Evolutionary conservation across 2,329 filamentous ascomycete species (phyloP).

Genomic region (Talaromyces sp.): DNA sequence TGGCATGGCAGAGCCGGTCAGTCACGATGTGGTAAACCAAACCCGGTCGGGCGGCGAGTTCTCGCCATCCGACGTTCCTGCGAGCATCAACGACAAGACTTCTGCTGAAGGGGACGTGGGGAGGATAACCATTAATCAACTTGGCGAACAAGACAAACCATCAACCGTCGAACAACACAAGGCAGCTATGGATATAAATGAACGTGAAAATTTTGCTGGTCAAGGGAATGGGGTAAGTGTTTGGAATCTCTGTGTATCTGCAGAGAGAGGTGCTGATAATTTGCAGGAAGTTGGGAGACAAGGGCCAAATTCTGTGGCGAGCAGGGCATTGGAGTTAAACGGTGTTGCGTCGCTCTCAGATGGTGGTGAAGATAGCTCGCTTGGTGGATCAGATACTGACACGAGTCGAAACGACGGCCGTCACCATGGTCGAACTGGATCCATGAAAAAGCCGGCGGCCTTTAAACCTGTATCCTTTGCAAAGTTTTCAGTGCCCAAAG

Average conservation of each 20-base stretch:
- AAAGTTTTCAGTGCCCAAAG: slow-evolving; percentile 61
- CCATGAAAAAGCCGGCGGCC: slow-evolving; percentile 56
- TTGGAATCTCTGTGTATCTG: background rate
- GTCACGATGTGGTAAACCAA: slow-evolving; percentile 68
- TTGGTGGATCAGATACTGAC: slow-evolving; percentile 58
- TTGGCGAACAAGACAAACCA: slow-evolving; percentile 24
- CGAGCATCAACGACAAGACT: slow-evolving; percentile 51
- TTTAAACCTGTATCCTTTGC: slow-evolving; percentile 65
- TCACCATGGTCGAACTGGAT: slow-evolving; percentile 41
- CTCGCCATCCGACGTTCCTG: slow-evolving; percentile 62
- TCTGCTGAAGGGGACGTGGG: slow-evolving; percentile 48
- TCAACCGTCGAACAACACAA: slow-evolving; percentile 19
- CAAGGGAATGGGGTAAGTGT: slow-evolving; percentile 27
- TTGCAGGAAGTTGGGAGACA: slow-evolving; percentile 14
- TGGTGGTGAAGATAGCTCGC: slow-evolving; percentile 34
- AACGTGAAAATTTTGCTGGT: slow-evolving; percentile 21
- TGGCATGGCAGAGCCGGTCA: slow-evolving; percentile 69
- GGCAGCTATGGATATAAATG: slow-evolving; percentile 17
- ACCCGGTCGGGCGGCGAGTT: slow-evolving; percentile 61
- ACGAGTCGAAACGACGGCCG: slow-evolving; percentile 52
- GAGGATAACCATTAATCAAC: slow-evolving; percentile 38
- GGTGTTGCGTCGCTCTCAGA: slow-evolving; percentile 32
- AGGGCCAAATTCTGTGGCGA: slow-evolving; percentile 27
- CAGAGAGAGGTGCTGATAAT: slow-evolving; percentile 6
- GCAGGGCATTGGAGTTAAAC: slow-evolving; percentile 35